Percentiles rank a stretch among this genome's conserved stretches.
These are phyloP conservation scores for Carex scoparia DNA, from an alignment of 176 grass and related monocot species.

Conservation along the genomic window DNA sequence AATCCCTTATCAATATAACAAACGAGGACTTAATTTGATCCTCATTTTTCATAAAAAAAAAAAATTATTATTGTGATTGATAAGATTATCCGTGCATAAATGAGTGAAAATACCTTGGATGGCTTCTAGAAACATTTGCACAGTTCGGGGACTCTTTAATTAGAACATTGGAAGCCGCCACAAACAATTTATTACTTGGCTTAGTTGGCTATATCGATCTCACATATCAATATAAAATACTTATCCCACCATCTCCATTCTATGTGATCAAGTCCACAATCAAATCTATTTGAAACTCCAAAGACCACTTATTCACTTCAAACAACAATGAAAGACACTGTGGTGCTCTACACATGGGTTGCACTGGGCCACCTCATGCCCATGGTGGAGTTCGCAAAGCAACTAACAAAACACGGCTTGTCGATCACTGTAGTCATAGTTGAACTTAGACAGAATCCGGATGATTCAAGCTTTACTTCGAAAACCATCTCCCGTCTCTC, in stretches of 20 bases:
- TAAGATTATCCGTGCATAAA: not conserved
- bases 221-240: not conserved
- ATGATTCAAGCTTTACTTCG: slow-evolving; percentile 12
- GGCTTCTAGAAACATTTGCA: slow-evolving; percentile 3
- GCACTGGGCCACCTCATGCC: slow-evolving; percentile 53
- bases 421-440: slow-evolving; percentile 30
- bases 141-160: not conserved
- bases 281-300: not conserved
- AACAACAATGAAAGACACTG: slow-evolving; percentile 21
- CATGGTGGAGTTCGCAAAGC: slow-evolving; percentile 54
- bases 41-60: too few relatives aligned
- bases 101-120: not conserved
- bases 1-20: too few relatives aligned
- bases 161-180: not conserved
- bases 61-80: not conserved
- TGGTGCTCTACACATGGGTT: slow-evolving; percentile 50
- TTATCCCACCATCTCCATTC: not conserved
- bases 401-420: slow-evolving; percentile 28
- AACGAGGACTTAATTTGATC: too few relatives aligned
- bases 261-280: not conserved
- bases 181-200: not conserved
- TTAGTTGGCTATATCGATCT: not conserved
- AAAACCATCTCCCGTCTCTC: slow-evolving; percentile 31
- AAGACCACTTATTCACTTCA: not conserved
- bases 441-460: slow-evolving; percentile 20